A percentile compares a stretch with the other conserved stretches of the same genome.
These are phyloP conservation scores for Apiotrichum veenhuisii DNA, from an alignment of 1,284 basidiomycete genomes.

Conservation along the genomic window DNA sequence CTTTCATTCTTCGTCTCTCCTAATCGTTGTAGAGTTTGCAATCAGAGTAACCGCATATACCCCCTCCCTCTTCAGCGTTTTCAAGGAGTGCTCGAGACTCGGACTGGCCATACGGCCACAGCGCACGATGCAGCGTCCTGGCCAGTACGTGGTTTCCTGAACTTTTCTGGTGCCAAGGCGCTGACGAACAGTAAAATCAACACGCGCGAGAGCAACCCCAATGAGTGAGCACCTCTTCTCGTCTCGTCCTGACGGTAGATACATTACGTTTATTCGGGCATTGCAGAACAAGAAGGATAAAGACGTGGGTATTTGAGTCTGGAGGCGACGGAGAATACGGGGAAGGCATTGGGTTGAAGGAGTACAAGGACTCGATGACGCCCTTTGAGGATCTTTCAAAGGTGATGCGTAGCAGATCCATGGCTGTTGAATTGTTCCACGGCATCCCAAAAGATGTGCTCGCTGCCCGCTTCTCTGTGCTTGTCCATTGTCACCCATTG, in stretches of 20 bases:
- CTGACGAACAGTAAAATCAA: constrained; percentile 33
- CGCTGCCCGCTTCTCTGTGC: no score
- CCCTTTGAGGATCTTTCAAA: no score
- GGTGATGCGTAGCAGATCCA: no score
- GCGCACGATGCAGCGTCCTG: constrained; percentile 20
- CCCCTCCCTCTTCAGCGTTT: background rate
- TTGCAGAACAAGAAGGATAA: constrained; percentile 32
- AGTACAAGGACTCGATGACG: no score
- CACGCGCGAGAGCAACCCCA: constrained; percentile 43
- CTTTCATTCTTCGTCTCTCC: no score
- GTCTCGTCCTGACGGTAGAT: constrained; percentile 20
- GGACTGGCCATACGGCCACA: no score
- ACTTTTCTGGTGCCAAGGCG: background rate
- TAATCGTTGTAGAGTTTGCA: no score
- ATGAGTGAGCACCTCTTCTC: constrained; percentile 26
- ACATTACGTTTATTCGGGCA: constrained; percentile 44
- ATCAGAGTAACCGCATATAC: no score
- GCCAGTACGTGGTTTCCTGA: constrained; percentile 6
- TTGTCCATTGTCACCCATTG: no score
- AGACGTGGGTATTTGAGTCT: constrained; percentile 20
- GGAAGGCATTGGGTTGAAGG: background rate
- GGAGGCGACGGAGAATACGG: background rate
- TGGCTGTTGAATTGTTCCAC: no score
- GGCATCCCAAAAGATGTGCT: no score
- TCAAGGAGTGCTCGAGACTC: background rate